A percentile compares a stretch with the other conserved stretches of the same genome.
Evolutionary conservation across 257 asterid genomes (phyloP).

Genomic region (Forsythia viridissima): DNA sequence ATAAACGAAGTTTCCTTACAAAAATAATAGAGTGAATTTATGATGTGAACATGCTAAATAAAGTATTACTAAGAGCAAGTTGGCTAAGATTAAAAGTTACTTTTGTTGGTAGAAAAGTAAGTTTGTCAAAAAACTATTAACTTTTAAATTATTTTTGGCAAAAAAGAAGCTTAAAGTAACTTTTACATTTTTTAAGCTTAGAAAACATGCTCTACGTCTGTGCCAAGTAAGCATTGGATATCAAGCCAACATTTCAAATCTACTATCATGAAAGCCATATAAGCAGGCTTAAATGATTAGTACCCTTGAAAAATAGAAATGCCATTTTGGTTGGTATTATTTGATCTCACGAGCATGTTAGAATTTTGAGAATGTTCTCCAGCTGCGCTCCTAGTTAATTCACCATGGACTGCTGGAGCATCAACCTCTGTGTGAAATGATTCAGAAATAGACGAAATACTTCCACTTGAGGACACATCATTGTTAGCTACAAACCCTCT

Average conservation of each 20-base stretch:
- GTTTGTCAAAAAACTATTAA: neutral
- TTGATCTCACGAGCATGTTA: slow-evolving; percentile 35
- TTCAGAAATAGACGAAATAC: slow-evolving; percentile 37
- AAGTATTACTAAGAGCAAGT: neutral
- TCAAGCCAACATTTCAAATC: neutral
- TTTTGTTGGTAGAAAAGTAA: neutral
- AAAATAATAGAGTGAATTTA: neutral
- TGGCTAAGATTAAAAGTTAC: neutral
- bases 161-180: neutral
- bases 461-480: slow-evolving; percentile 42
- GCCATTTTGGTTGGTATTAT: slow-evolving; percentile 54
- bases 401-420: slow-evolving; percentile 65
- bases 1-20: slow-evolving; percentile 4
- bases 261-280: neutral
- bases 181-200: neutral
- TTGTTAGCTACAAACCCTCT: slow-evolving; percentile 26
- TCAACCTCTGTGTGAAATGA: slow-evolving; percentile 38
- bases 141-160: neutral
- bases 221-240: neutral
- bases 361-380: slow-evolving; percentile 30
- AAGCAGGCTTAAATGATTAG: slow-evolving; percentile 15
- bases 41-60: neutral
- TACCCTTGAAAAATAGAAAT: slow-evolving; percentile 84
- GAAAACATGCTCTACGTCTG: neutral
- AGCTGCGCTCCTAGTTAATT: slow-evolving; percentile 40